These are phyloP conservation scores for Pichia sp. DNA, from an alignment of 1,139 yeast species.

Conservation along the genomic window DNA sequence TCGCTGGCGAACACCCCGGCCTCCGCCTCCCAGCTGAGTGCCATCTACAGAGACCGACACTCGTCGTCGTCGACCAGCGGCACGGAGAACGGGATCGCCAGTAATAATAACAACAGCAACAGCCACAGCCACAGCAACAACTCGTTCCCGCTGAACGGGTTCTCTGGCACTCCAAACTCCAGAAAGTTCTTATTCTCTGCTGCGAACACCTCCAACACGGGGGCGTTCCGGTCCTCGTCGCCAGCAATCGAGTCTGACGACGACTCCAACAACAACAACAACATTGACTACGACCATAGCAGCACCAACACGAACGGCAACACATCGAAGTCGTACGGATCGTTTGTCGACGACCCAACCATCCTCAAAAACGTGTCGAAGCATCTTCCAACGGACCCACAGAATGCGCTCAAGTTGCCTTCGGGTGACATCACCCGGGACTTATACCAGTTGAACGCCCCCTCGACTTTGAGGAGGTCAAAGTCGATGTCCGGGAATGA, in stretches of 20 bases:
- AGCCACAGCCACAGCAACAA: neutral
- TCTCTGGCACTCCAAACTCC: slow-evolving; percentile 12
- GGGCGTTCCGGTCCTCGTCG: slow-evolving; percentile 10
- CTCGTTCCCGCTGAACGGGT: neutral
- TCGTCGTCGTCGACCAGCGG: slow-evolving; percentile 11
- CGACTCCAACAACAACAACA: slow-evolving; percentile 7
- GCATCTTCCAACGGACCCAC: slow-evolving; percentile 30
- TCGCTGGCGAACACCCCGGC: slow-evolving; percentile 12
- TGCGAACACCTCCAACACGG: neutral
- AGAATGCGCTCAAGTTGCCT: slow-evolving; percentile 44
- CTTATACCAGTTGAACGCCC: slow-evolving; percentile 34
- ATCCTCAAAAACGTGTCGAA: slow-evolving; percentile 26
- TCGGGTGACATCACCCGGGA: slow-evolving; percentile 75
- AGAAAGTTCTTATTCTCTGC: slow-evolving; percentile 3
- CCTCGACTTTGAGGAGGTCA: slow-evolving; percentile 26
- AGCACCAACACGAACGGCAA: neutral
- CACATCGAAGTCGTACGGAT: slow-evolving; percentile 20
- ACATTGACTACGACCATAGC: neutral
- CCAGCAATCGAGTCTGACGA: slow-evolving; percentile 20
- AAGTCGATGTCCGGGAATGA: slow-evolving; percentile 29
- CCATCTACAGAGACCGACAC: slow-evolving; percentile 12
- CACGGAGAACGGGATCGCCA: neutral
- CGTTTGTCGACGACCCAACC: slow-evolving; percentile 28
- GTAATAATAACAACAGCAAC: neutral
- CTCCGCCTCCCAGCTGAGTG: slow-evolving; percentile 11